Base-by-base conservation (phyloP, 148 eudicot genomes). In the Vaccinium corymbosum region DNA sequence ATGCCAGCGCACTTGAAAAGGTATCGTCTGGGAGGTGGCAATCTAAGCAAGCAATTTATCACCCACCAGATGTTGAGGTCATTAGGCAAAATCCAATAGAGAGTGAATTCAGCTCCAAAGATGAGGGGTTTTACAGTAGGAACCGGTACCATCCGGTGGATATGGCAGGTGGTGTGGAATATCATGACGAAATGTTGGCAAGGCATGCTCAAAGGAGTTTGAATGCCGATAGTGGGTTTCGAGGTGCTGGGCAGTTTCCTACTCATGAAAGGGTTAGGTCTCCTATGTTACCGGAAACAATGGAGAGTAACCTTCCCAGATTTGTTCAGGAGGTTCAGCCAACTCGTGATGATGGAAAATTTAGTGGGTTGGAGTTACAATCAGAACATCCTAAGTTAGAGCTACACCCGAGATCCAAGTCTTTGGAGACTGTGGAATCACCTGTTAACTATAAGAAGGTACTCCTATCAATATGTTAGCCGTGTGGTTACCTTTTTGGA, bases 1-100 rank as follows among this genome's bases (percentile, higher is more conserved):
- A 92, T 86, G 99, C 98, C 19, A 97, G 99, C 86, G 99, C 99
- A 0, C 90, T 97, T 32, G 99, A 97, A 27, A 91, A 97, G 89
- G 91, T 97, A 55, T 91, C 98, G 17, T 94, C 99, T 7, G 99
- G 99, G 19, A 89, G 98, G 82, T 97, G 99, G 99, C 95, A 90
- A 73, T 93, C 95, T 25, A 94, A 90, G 87, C 90, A 85, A 49
- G 86, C 88, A 2, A 57, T 86, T 80, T 86, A 88, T 84, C 87
- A 90, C 70, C 95, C 19, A 66, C 87, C 84, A 19, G 95, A 94
- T 89, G 85, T 89, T 51, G 95, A 92, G 88, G 89, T 87, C 32
- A 86, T 93, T 85, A 88, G 89, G 82, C 90, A 83, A 48, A 83
- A 86, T 35, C 97, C 89, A 50, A 79, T 88, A 0, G 94, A 92